Conservation (phyloP, 2,329 filamentous ascomycete species). For the Pseudogymnoascus sp. region DNA sequence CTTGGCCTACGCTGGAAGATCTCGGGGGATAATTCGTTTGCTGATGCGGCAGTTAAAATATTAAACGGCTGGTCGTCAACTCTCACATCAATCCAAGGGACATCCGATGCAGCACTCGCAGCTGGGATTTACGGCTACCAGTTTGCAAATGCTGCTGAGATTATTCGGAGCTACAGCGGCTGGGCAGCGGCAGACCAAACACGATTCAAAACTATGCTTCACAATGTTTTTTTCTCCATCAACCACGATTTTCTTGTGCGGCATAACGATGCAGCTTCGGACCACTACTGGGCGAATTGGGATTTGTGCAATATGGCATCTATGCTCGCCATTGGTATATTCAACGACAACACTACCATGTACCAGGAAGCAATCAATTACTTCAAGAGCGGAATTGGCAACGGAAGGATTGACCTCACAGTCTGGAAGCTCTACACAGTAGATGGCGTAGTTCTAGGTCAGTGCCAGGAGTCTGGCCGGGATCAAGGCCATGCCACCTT, state of each 20-base stretch:
- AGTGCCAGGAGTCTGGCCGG: slow-evolving; percentile 35
- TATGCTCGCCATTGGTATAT: slow-evolving; percentile 34
- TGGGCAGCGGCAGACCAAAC: slow-evolving; percentile 25
- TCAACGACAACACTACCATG: slow-evolving; percentile 35
- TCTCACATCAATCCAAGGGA: slow-evolving; percentile 28
- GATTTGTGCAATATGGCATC: slow-evolving; percentile 36
- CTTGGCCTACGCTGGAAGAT: slow-evolving; percentile 35
- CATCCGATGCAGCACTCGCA: slow-evolving; percentile 31
- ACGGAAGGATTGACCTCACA: slow-evolving; percentile 29
- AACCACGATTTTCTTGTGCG: slow-evolving; percentile 31
- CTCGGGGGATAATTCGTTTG: slow-evolving; percentile 29
- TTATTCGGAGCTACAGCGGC: slow-evolving; percentile 29
- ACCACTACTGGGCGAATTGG: slow-evolving; percentile 29
- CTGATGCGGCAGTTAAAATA: slow-evolving; percentile 30
- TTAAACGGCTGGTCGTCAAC: slow-evolving; percentile 32
- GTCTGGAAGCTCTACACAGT: slow-evolving; percentile 27
- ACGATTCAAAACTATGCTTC: slow-evolving; percentile 27
- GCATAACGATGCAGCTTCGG: slow-evolving; percentile 28
- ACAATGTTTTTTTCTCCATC: slow-evolving; percentile 31
- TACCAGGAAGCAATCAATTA: slow-evolving; percentile 32
- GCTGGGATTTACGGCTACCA: slow-evolving; percentile 38
- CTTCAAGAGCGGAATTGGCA: slow-evolving; percentile 32
- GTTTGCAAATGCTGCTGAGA: slow-evolving; percentile 38
- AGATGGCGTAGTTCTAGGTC: slow-evolving; percentile 27
- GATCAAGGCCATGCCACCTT: slow-evolving; percentile 38